These are phyloP conservation scores for Chaetomiaceae sp. DNA, from an alignment of 2,329 filamentous ascomycete species.

Conservation along the genomic window DNA sequence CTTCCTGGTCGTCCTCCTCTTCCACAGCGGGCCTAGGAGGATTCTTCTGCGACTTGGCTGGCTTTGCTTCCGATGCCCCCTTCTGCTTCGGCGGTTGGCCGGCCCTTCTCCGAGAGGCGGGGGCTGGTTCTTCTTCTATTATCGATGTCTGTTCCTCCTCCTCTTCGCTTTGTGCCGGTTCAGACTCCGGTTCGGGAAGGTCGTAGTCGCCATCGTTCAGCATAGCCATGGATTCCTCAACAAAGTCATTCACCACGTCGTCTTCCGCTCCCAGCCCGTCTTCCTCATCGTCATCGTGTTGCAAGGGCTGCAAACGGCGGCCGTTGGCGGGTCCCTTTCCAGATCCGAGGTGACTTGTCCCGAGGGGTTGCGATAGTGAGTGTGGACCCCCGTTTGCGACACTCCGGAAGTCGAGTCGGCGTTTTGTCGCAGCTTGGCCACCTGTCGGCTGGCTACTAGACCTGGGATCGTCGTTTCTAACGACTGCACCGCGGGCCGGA, in stretches of 20 bases:
- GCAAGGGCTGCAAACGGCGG: slow-evolving; percentile 11
- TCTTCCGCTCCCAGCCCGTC: slow-evolving; percentile 30
- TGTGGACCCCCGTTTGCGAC: slow-evolving; percentile 24
- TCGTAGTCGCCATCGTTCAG: slow-evolving; percentile 30
- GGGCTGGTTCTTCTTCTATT: slow-evolving; percentile 23
- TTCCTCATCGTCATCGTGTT: slow-evolving; percentile 16
- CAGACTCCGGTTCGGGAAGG: slow-evolving; percentile 17
- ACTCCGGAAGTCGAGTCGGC: slow-evolving; percentile 51
- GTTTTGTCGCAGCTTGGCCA: slow-evolving; percentile 42
- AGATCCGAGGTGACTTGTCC: background rate
- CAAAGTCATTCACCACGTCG: slow-evolving; percentile 29
- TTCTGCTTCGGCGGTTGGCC: slow-evolving; percentile 16
- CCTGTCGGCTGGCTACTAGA: slow-evolving; percentile 23
- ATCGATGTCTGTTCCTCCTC: slow-evolving; percentile 19
- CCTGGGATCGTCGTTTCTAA: slow-evolving; percentile 18
- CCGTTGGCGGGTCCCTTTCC: slow-evolving; percentile 28
- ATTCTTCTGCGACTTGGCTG: slow-evolving; percentile 11
- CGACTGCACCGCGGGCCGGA: slow-evolving; percentile 40
- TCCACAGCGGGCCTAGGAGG: slow-evolving; percentile 23
- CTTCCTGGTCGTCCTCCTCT: slow-evolving; percentile 30
- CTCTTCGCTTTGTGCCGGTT: slow-evolving; percentile 31
- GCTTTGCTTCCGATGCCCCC: background rate
- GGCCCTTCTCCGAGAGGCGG: slow-evolving; percentile 12
- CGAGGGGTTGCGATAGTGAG: slow-evolving; percentile 29
- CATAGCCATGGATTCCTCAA: slow-evolving; percentile 43